phyloP scores from a whole-genome alignment of 306 rosid species.

The Canavalia gladiata region DNA sequence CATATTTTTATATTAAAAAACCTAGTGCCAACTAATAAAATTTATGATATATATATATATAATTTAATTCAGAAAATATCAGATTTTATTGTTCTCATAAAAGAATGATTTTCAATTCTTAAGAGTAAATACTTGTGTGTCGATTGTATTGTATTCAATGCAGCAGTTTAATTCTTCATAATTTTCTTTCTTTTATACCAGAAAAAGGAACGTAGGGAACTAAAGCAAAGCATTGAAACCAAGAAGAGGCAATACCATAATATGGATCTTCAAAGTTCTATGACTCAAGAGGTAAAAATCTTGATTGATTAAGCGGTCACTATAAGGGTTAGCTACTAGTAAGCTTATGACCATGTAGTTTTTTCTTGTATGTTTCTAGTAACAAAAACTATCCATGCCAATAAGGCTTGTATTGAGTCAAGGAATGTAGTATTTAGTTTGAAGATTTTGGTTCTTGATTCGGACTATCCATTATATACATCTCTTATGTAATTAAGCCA shows the following conservation, averaged over 20 bases:
- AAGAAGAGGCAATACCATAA: conserved; percentile 58
- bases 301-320: conserved; percentile 11
- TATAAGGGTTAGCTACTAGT: conserved; percentile 3
- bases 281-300: conserved; percentile 76
- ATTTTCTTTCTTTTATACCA: conserved; percentile 34
- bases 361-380: not conserved
- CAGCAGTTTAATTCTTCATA: conserved; percentile 8
- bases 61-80: too few species aligned
- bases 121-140: not conserved
- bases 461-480: conserved; percentile 36
- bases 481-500: conserved; percentile 33
- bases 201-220: conserved; percentile 55
- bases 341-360: conserved; percentile 28
- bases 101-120: conserved; percentile 40
- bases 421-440: conserved; percentile 8
- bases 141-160: not conserved
- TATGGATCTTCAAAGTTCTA: conserved; percentile 67
- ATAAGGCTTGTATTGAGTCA: not conserved
- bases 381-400: not conserved
- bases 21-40: too few species aligned
- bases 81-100: conserved; percentile 16
- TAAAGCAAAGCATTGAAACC: conserved; percentile 59
- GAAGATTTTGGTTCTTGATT: conserved; percentile 22
- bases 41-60: too few species aligned
- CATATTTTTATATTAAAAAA: too few species aligned